Percentiles rank a stretch among this genome's conserved stretches.
Conservation (phyloP, 768 basidiomycete genomes). For the Exidia glandulosa region DNA sequence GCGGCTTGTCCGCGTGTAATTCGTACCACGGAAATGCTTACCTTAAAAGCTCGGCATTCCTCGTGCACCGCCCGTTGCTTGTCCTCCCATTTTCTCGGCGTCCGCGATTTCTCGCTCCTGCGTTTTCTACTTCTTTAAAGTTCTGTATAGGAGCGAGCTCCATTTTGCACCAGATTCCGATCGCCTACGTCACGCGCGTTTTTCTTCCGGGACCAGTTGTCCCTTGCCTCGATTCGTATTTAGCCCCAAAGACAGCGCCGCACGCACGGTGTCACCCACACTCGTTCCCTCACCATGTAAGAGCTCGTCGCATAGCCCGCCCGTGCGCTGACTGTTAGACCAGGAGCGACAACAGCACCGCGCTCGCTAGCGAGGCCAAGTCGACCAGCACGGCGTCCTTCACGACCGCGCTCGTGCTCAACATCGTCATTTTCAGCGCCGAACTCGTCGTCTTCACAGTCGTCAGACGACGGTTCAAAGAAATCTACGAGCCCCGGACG, state of each 20-base stretch:
- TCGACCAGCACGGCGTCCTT: conserved; percentile 27
- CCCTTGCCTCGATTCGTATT: background rate
- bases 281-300: too few species aligned
- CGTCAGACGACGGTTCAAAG: conserved; percentile 72
- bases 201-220: background rate
- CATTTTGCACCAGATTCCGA: background rate
- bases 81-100: background rate
- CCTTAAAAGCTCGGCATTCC: background rate
- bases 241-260: too few species aligned
- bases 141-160: background rate
- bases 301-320: too few species aligned
- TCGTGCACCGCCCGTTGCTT: background rate
- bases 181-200: background rate
- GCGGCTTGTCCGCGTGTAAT: background rate
- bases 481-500: conserved; percentile 83
- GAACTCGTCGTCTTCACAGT: conserved; percentile 75
- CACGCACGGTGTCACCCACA: too few species aligned
- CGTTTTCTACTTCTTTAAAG: background rate
- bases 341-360: background rate
- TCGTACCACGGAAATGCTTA: background rate
- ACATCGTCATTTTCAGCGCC: conserved; percentile 55
- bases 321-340: background rate
- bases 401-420: conserved; percentile 76
- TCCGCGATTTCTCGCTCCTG: background rate
- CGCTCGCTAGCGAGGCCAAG: background rate